Evolutionary conservation across 148 eudicot genomes (phyloP).

Genomic region (Rhododendron kiyosumense): DNA sequence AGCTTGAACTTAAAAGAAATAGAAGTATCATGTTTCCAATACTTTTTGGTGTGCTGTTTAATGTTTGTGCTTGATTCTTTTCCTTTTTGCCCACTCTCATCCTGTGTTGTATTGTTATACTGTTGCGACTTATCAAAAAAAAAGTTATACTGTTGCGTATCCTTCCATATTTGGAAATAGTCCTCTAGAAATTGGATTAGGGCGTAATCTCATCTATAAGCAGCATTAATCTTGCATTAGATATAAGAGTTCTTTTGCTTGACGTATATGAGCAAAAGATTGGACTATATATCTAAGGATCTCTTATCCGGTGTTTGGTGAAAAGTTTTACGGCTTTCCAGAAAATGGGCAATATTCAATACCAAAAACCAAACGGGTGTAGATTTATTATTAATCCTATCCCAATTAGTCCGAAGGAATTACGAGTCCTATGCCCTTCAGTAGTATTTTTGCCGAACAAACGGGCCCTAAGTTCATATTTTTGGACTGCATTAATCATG

Average conservation of each 20-base stretch:
- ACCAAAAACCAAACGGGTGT: not conserved
- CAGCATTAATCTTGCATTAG: not conserved
- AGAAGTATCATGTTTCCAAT: not conserved
- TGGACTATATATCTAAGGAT: not conserved
- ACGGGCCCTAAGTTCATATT: not conserved
- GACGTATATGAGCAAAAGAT: not conserved
- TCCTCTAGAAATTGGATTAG: not conserved
- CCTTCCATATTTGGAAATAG: not conserved
- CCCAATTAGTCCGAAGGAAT: not conserved
- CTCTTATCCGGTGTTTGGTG: not conserved
- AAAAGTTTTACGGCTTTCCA: not conserved
- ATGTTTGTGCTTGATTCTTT: not conserved
- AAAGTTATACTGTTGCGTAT: not conserved
- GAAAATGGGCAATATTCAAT: not conserved
- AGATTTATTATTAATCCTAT: not conserved
- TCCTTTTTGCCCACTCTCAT: not conserved
- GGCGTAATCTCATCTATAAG: not conserved
- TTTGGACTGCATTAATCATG: slow-evolving; percentile 8
- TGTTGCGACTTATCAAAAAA: too few relatives aligned
- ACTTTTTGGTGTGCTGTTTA: not conserved
- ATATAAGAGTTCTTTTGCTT: not conserved
- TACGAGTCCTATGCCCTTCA: not conserved
- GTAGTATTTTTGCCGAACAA: not conserved
- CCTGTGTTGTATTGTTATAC: not conserved
- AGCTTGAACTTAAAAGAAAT: not conserved